Percentiles rank a stretch among this genome's conserved stretches.
Conservation (phyloP, 1,284 basidiomycete species). For the Sporisorium exsertum region DNA sequence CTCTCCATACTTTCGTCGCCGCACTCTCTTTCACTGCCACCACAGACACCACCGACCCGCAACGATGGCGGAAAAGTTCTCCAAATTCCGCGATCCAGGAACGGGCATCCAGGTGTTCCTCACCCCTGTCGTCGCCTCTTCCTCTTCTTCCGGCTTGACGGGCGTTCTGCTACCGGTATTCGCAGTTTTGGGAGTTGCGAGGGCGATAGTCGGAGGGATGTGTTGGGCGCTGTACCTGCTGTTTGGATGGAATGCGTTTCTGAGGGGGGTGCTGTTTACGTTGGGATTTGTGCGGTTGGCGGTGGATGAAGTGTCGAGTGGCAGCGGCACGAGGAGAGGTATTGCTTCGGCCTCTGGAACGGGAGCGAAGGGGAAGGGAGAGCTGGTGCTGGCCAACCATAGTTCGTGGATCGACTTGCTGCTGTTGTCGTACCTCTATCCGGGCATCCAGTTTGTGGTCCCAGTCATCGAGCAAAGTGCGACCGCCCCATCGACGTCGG, state of each 20-base stretch:
- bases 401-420: slow-evolving; percentile 63
- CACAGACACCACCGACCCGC: not conserved
- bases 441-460: slow-evolving; percentile 19
- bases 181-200: slow-evolving; percentile 21
- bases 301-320: slow-evolving; percentile 2
- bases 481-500: not conserved
- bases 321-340: not conserved
- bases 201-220: slow-evolving; percentile 5
- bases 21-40: not conserved
- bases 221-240: slow-evolving; percentile 15
- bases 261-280: slow-evolving; percentile 15
- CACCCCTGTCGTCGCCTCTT: slow-evolving; percentile 29
- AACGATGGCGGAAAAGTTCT: slow-evolving; percentile 53
- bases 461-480: slow-evolving; percentile 20
- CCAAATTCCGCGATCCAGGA: slow-evolving; percentile 48
- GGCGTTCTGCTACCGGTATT: slow-evolving; percentile 15
- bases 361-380: slow-evolving; percentile 40
- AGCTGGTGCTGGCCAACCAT: slow-evolving; percentile 64
- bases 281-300: slow-evolving; percentile 16
- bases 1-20: not conserved
- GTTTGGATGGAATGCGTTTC: not conserved
- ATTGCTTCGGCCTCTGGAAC: slow-evolving; percentile 4
- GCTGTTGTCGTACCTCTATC: slow-evolving; percentile 54
- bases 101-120: slow-evolving; percentile 59
- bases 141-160: not conserved